phyloP scores from a whole-genome alignment of 805 yeast species.

The Pichia deserticola region DNA sequence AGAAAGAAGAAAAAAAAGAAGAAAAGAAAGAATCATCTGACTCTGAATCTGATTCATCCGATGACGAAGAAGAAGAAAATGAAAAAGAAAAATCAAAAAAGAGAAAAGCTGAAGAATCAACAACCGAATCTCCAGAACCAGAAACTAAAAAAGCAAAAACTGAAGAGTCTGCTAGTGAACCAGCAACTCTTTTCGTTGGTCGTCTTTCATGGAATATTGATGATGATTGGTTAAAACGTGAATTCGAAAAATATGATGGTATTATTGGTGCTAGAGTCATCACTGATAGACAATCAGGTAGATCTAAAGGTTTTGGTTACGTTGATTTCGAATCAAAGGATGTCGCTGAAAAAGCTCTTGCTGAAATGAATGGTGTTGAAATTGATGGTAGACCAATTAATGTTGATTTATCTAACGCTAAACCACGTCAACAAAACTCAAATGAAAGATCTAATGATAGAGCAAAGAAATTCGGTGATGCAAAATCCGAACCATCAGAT shows the following conservation, averaged over 20 bases:
- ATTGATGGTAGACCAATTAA: constrained; percentile 96
- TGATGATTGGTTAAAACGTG: constrained; percentile 86
- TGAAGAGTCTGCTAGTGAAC: constrained; percentile 43
- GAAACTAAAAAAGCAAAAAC: constrained; percentile 43
- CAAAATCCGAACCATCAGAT: constrained; percentile 87
- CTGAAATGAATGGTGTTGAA: constrained; percentile 84
- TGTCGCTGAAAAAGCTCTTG: constrained; percentile 79
- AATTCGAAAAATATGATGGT: constrained; percentile 78
- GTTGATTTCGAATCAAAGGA: constrained; percentile 81
- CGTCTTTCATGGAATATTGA: constrained; percentile 96
- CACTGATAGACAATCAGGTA: constrained; percentile 74
- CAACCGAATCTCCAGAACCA: constrained; percentile 27
- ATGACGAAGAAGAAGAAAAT: constrained; percentile 8
- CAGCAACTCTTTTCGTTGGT: constrained; percentile 91
- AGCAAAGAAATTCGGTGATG: constrained; percentile 86
- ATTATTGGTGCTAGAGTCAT: constrained; percentile 87
- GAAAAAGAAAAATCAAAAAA: constrained; percentile 25
- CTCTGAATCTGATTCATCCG: constrained; percentile 18
- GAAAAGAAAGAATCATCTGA: constrained; percentile 17
- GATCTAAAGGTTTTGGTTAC: constrained; percentile 96
- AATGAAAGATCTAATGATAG: constrained; percentile 55
- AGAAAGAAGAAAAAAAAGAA: constrained; percentile 11
- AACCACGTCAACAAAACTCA: constrained; percentile 43
- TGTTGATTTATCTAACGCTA: constrained; percentile 83
- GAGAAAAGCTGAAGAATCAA: constrained; percentile 31